phyloP scores from a whole-genome alignment of 1,139 yeast species.

The Yamadazyma diospyri region DNA sequence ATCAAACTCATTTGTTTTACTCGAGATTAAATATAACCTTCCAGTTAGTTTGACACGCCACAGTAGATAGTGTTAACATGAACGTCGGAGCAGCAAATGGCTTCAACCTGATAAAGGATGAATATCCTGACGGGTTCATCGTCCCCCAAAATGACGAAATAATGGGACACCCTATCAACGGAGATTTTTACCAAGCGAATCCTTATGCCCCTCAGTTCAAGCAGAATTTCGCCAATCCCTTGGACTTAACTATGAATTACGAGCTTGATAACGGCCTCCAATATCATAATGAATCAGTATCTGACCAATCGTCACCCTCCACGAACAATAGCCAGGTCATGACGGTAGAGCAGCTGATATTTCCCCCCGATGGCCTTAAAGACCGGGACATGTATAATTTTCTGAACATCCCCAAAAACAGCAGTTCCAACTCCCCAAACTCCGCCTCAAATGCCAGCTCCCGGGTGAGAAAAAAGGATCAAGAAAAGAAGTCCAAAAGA shows the following conservation, averaged over 20 bases:
- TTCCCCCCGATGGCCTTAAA: constrained; percentile 3
- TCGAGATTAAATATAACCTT: no score
- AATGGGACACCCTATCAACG: neutral
- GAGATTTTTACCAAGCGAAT: neutral
- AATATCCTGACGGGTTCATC: constrained; percentile 5
- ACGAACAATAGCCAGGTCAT: constrained; percentile 10
- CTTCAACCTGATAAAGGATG: constrained; percentile 4
- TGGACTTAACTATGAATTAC: no score
- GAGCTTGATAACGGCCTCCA: neutral
- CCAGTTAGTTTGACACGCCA: no score
- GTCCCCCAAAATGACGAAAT: neutral
- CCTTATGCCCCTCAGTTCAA: no score
- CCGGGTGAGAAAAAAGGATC: constrained; percentile 1
- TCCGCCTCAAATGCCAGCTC: neutral
- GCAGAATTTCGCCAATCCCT: no score
- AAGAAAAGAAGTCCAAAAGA: constrained; percentile 18
- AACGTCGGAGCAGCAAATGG: no score
- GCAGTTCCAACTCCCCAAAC: neutral
- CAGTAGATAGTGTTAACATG: no score
- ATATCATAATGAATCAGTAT: constrained; percentile 11
- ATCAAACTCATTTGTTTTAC: no score
- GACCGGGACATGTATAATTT: neutral
- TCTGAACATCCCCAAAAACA: neutral
- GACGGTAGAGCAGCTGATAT: constrained; percentile 7
- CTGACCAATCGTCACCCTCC: constrained; percentile 18